Base-by-base conservation (phyloP, 257 asterid genomes). In the Verbascum thapsus region DNA sequence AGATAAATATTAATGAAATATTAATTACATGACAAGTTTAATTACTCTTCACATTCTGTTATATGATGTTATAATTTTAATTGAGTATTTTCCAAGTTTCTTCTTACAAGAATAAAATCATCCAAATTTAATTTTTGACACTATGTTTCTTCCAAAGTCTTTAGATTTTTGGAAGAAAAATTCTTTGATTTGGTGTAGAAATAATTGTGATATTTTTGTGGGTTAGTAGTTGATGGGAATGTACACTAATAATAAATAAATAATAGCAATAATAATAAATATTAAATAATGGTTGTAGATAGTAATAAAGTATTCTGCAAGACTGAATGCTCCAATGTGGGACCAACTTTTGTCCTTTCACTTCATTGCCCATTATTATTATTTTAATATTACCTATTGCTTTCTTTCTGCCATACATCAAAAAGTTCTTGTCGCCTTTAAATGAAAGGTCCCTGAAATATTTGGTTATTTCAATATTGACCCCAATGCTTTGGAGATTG, bases 151-250 rank as follows among this genome's bases (percentile, higher is more conserved):
- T n/a, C n/a, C n/a, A n/a, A n/a, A n/a, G n/a, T n/a, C n/a, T n/a
- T n/a, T n/a, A n/a, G n/a, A n/a, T n/a, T n/a, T n/a, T n/a, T n/a
- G n/a, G n/a, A n/a, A n/a, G n/a, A n/a, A n/a, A 32, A 18, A 18
- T 6, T 39, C 15, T 10, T 18, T 44, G 43, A 8, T 34, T 45
- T 45, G 37, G 17, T 44, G 26, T 6, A 5, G 56, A 51, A 18
- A 8, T 17, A 26, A 58, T 51, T 19, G 20, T 26, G 20, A 30
- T 41, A 35, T 11, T 34, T 35, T 40, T 38, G 59, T 34, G 58
- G 35, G 19, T 34, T 16, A 8, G 76, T 16, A 8, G 76, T 10
- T 59, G 76, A 66, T 75, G 74, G 74, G 75, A 68, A 63, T 53
- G 73, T 59, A 34, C 7, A 35, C 18, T 43, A 12, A 43, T 43